Evolutionary conservation across 1,284 basidiomycete genomes (phyloP).

Genomic region (Clitocybe nebularis): DNA sequence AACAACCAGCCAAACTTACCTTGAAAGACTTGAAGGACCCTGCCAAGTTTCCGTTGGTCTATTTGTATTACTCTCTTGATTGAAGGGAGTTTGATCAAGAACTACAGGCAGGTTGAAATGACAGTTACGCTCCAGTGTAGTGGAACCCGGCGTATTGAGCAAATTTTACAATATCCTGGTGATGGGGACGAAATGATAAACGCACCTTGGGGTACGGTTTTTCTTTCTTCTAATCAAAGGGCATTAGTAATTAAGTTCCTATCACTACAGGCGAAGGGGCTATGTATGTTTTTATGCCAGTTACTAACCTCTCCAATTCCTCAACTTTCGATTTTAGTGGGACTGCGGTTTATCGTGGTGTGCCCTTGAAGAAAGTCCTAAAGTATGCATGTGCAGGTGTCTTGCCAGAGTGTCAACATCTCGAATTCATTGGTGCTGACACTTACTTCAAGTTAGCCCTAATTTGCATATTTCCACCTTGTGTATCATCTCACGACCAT

Average conservation of each 20-base stretch:
- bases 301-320: too few relatives aligned
- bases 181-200: conserved; percentile 56
- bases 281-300: conserved; percentile 44
- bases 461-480: too few relatives aligned
- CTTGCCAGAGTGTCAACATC: conserved; percentile 43
- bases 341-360: conserved; percentile 44
- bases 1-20: conserved; percentile 37
- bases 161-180: conserved; percentile 52
- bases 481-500: not conserved
- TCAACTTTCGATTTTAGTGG: conserved; percentile 25
- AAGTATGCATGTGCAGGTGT: conserved; percentile 51
- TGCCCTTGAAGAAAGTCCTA: conserved; percentile 50
- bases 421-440: conserved; percentile 56
- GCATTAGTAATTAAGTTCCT: not conserved
- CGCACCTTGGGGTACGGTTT: conserved; percentile 40
- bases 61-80: not conserved
- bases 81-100: too few relatives aligned
- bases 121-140: conserved; percentile 54
- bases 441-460: conserved; percentile 55
- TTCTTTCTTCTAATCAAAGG: not conserved
- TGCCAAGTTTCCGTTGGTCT: conserved; percentile 40
- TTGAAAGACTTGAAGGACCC: conserved; percentile 46
- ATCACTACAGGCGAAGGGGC: conserved; percentile 42
- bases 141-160: conserved; percentile 50
- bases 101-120: conserved; percentile 40